These are phyloP conservation scores for Podospora sp. DNA, from an alignment of 495 filamentous ascomycete genomes.

Conservation along the genomic window DNA sequence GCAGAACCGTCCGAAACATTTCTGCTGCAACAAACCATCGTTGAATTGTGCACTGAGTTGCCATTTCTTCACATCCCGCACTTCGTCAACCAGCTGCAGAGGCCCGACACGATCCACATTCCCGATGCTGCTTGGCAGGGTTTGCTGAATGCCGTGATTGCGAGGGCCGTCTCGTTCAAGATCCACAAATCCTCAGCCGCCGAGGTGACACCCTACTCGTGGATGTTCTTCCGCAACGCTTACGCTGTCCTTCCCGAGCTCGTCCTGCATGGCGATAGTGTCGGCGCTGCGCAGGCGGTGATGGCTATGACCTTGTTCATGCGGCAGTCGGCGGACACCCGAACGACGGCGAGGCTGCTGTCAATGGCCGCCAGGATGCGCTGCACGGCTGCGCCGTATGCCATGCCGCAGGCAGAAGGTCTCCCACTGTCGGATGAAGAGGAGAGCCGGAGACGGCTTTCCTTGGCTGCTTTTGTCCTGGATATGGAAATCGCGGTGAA, in stretches of 20 bases:
- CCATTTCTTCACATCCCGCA: conserved; percentile 6
- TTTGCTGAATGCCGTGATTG: conserved; percentile 7
- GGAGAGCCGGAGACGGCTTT: conserved; percentile 5
- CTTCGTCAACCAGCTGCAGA: background rate
- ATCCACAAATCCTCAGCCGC: background rate
- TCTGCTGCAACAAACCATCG: conserved; percentile 1
- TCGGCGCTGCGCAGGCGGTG: background rate
- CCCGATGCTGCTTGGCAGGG: conserved; percentile 11
- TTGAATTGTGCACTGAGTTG: background rate
- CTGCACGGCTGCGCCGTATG: background rate
- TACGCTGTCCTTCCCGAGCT: conserved; percentile 18
- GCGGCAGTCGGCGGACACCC: background rate
- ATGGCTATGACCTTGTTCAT: conserved; percentile 11
- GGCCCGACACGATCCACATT: background rate
- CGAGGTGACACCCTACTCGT: background rate
- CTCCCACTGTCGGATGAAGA: background rate
- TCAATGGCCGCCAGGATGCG: background rate
- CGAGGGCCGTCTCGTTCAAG: background rate
- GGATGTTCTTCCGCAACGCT: conserved; percentile 14
- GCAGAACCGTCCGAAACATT: background rate
- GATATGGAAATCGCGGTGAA: conserved; percentile 8
- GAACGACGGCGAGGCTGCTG: background rate
- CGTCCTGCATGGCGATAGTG: conserved; percentile 1
- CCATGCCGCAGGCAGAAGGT: background rate
- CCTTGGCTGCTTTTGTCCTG: conserved; percentile 8